phyloP scores from a whole-genome alignment of 2,329 filamentous ascomycete species.

The Hypoxylon rubiginosum region DNA sequence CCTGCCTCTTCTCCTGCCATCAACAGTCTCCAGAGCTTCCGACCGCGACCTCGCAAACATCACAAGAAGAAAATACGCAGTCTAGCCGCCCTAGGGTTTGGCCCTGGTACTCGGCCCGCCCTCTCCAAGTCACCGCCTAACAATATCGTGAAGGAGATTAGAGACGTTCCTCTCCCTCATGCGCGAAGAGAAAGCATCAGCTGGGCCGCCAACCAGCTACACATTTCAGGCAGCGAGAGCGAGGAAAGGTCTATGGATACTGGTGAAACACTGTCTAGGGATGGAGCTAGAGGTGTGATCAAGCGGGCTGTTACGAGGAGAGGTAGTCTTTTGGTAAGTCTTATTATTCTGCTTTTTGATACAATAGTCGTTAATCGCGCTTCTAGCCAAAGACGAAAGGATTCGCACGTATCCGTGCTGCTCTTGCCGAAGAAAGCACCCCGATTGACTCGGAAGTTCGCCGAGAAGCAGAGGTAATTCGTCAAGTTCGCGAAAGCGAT shows the following conservation, averaged over 20 bases:
- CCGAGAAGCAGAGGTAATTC: constrained; percentile 94
- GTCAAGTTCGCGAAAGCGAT: constrained; percentile 93
- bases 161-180: constrained; percentile 57
- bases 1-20: constrained; percentile 77
- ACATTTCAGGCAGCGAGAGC: constrained; percentile 85
- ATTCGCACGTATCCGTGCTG: constrained; percentile 92
- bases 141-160: constrained; percentile 55
- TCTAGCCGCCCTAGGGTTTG: constrained; percentile 65
- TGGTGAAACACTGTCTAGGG: constrained; percentile 60
- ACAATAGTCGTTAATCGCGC: constrained; percentile 48
- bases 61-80: constrained; percentile 66
- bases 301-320: constrained; percentile 85
- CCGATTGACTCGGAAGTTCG: constrained; percentile 90
- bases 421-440: constrained; percentile 86
- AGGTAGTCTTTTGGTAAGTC: constrained; percentile 85
- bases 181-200: constrained; percentile 89
- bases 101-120: constrained; percentile 55
- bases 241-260: constrained; percentile 73
- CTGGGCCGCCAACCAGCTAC: constrained; percentile 88
- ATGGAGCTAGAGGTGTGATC: constrained; percentile 80
- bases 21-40: constrained; percentile 85
- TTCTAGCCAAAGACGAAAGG: constrained; percentile 92
- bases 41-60: constrained; percentile 79
- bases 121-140: constrained; percentile 81
- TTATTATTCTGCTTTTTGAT: background rate